Evolutionary conservation across 768 basidiomycete species (phyloP).

Genomic region (Mycena filopes): DNA sequence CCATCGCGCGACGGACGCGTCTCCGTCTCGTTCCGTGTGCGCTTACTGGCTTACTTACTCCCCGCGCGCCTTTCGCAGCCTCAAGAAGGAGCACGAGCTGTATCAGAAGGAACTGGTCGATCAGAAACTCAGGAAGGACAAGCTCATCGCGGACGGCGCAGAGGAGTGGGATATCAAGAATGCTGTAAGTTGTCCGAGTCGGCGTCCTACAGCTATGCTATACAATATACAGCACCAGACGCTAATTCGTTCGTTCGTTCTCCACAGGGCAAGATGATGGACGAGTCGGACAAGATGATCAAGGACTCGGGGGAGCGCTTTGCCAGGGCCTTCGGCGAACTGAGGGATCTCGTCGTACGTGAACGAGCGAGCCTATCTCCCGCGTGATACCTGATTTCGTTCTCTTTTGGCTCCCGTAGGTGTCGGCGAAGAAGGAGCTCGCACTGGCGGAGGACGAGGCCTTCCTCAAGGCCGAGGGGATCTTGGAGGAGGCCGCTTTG

Average conservation of each 20-base stretch:
- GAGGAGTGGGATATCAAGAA: slow-evolving; percentile 86
- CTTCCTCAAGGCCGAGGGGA: slow-evolving; percentile 67
- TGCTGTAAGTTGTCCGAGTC: slow-evolving; percentile 75
- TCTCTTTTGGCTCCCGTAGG: slow-evolving; percentile 42
- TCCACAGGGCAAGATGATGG: slow-evolving; percentile 55
- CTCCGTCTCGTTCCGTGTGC: too few relatives aligned
- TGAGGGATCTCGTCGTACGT: slow-evolving; percentile 77
- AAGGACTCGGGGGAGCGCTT: slow-evolving; percentile 70
- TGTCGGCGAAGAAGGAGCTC: slow-evolving; percentile 54
- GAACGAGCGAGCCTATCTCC: slow-evolving; percentile 20
- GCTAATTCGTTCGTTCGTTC: too few relatives aligned
- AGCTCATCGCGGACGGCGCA: slow-evolving; percentile 65
- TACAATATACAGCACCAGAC: too few relatives aligned
- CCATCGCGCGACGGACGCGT: background rate
- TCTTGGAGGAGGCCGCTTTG: slow-evolving; percentile 61
- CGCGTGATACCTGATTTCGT: slow-evolving; percentile 9
- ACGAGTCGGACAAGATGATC: slow-evolving; percentile 88
- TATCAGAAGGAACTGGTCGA: slow-evolving; percentile 76
- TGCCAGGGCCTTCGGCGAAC: slow-evolving; percentile 69
- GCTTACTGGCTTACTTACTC: slow-evolving; percentile 5
- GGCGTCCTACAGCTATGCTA: too few relatives aligned
- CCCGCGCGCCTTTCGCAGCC: slow-evolving; percentile 47
- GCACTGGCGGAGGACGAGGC: slow-evolving; percentile 54
- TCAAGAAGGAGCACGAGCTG: slow-evolving; percentile 72
- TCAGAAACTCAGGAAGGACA: slow-evolving; percentile 68